Evolutionary conservation across 2,329 filamentous ascomycete species (phyloP).

Genomic region (Fusarium secorum): DNA sequence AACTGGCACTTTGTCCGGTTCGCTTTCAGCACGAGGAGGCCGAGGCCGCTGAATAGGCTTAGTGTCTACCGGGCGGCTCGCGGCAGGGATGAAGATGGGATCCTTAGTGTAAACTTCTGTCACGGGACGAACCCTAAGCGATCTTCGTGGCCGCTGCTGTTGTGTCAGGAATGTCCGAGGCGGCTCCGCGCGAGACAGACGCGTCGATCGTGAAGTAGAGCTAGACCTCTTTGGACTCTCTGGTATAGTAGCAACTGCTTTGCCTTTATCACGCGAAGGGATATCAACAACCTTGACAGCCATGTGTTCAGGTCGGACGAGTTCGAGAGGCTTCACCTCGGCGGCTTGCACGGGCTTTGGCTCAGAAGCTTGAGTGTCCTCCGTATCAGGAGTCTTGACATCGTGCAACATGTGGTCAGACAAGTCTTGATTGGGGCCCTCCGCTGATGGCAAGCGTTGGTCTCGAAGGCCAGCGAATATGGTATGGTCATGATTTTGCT

Average conservation of each 20-base stretch:
- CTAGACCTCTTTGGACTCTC: slow-evolving; percentile 21
- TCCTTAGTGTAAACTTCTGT: slow-evolving; percentile 41
- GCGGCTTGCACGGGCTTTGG: slow-evolving; percentile 7
- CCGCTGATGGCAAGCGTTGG: background rate
- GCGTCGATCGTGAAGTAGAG: slow-evolving; percentile 15
- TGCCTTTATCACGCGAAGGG: slow-evolving; percentile 31
- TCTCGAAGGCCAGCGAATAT: background rate
- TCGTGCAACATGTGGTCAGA: background rate
- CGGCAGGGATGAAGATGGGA: slow-evolving; percentile 35
- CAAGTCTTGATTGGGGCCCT: background rate
- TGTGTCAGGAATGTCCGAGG: slow-evolving; percentile 38
- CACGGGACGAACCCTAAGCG: slow-evolving; percentile 32
- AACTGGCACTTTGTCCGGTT: slow-evolving; percentile 13
- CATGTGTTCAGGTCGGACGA: slow-evolving; percentile 4
- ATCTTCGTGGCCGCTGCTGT: slow-evolving; percentile 30
- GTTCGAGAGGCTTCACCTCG: slow-evolving; percentile 14
- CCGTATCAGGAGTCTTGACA: slow-evolving; percentile 18
- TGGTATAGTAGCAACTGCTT: slow-evolving; percentile 5
- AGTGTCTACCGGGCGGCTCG: slow-evolving; percentile 28
- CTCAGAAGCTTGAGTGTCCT: slow-evolving; percentile 22
- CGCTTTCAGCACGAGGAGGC: slow-evolving; percentile 18
- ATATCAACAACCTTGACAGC: slow-evolving; percentile 30
- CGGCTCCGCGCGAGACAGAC: slow-evolving; percentile 27
- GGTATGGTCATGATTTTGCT: background rate
- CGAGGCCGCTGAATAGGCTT: slow-evolving; percentile 16